These are phyloP conservation scores for Cicer chorassanicum DNA, from an alignment of 306 rosid genomes.

Conservation along the genomic window DNA sequence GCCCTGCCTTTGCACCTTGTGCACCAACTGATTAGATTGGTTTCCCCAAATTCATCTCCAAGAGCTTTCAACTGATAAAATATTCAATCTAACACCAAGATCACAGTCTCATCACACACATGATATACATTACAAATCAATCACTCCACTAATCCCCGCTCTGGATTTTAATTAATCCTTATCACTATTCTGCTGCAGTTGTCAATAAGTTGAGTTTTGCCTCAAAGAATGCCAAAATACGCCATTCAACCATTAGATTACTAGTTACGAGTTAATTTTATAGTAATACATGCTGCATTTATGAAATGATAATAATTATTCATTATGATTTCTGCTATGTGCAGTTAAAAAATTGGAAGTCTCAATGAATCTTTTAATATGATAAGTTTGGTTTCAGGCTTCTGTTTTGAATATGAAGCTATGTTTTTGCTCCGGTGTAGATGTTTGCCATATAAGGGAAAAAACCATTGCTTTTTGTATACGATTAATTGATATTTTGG, in stretches of 20 bases:
- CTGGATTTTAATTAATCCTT: no score
- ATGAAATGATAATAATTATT: constrained; percentile 20
- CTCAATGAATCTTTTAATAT: constrained; percentile 2
- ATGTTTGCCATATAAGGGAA: neutral
- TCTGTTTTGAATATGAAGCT: neutral
- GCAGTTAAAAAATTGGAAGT: constrained; percentile 1
- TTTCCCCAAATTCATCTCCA: no score
- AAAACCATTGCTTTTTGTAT: neutral
- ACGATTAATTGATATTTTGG: constrained; percentile 31
- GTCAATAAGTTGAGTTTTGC: no score
- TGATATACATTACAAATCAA: no score
- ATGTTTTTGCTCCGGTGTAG: neutral
- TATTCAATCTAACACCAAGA: no score
- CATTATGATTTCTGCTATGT: constrained; percentile 17
- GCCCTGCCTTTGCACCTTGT: no score
- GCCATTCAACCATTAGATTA: neutral
- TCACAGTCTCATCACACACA: no score
- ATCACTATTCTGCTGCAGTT: no score
- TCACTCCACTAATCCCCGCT: no score
- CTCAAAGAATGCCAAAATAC: no score
- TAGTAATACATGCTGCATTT: neutral
- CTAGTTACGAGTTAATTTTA: neutral
- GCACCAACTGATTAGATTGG: no score
- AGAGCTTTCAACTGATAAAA: no score
- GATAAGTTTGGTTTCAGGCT: constrained; percentile 1